Evolutionary conservation across 305 asterid species (phyloP).

Genomic region (Fraxinus nigra): DNA sequence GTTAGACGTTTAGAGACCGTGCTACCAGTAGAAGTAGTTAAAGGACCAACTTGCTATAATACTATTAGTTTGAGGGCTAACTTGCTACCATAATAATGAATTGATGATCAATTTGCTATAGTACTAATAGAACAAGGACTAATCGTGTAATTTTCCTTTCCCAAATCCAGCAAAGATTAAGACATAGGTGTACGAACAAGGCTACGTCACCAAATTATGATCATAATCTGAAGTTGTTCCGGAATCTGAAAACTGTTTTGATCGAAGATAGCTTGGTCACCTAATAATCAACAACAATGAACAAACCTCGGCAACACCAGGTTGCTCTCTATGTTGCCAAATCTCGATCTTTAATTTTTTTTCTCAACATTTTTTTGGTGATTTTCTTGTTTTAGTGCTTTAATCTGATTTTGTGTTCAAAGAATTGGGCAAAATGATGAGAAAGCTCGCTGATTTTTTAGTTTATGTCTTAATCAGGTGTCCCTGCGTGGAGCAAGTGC

Average conservation of each 20-base stretch:
- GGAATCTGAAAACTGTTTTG: not conserved
- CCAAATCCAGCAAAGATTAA: not conserved
- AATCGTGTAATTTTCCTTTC: not conserved
- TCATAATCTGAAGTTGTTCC: not conserved
- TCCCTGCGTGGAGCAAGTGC: constrained; percentile 97
- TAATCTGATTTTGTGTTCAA: not conserved
- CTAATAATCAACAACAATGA: constrained; percentile 24
- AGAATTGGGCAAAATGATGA: not conserved
- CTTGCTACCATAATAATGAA: not conserved
- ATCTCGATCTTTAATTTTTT: not conserved
- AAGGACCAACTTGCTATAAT: not conserved
- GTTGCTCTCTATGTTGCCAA: constrained; percentile 11
- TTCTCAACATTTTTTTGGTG: not conserved
- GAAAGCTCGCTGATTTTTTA: constrained; percentile 5
- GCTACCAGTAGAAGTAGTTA: not conserved
- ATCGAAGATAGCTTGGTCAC: not conserved
- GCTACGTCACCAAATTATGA: not conserved
- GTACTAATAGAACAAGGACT: not conserved
- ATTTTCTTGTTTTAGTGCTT: constrained; percentile 1
- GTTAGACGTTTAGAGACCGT: not conserved
- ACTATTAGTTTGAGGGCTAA: not conserved
- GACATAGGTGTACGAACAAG: not conserved
- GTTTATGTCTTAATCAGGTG: constrained; percentile 48
- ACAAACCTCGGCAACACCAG: constrained; percentile 49
- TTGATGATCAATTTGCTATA: not conserved